A percentile compares a stretch with the other conserved stretches of the same genome.
These are phyloP conservation scores for Ilex asprella DNA, from an alignment of 257 asterid genomes.

Conservation along the genomic window DNA sequence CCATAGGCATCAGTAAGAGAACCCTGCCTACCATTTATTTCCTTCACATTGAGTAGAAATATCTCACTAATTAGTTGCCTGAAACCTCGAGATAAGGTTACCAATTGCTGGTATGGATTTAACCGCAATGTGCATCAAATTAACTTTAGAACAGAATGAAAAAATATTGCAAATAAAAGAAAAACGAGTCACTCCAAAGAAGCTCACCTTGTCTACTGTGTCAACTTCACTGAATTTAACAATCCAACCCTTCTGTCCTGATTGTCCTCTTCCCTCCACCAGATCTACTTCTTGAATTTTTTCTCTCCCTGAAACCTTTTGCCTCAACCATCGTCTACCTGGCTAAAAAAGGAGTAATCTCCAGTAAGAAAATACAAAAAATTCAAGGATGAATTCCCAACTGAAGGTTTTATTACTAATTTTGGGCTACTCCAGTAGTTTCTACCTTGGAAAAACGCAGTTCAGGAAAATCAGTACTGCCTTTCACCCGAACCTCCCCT, in stretches of 20 bases:
- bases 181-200: slow-evolving; percentile 8
- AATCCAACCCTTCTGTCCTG: slow-evolving; percentile 78
- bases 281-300: slow-evolving; percentile 69
- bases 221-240: slow-evolving; percentile 53
- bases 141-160: background rate
- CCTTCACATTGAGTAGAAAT: background rate
- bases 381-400: slow-evolving; percentile 3
- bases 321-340: slow-evolving; percentile 93
- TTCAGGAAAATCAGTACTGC: slow-evolving; percentile 77
- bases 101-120: no score
- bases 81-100: no score
- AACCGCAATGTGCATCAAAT: no score
- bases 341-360: slow-evolving; percentile 42
- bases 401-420: background rate
- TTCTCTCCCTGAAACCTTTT: slow-evolving; percentile 63
- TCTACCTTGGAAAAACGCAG: slow-evolving; percentile 88
- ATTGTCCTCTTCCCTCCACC: slow-evolving; percentile 81
- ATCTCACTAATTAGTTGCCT: no score
- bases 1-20: background rate
- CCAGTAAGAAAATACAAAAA: slow-evolving; percentile 17
- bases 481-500: slow-evolving; percentile 84
- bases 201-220: slow-evolving; percentile 65
- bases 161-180: background rate
- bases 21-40: background rate
- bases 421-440: slow-evolving; percentile 2